phyloP scores from a whole-genome alignment of 768 basidiomycete genomes.

The Suillus tomentosus region DNA sequence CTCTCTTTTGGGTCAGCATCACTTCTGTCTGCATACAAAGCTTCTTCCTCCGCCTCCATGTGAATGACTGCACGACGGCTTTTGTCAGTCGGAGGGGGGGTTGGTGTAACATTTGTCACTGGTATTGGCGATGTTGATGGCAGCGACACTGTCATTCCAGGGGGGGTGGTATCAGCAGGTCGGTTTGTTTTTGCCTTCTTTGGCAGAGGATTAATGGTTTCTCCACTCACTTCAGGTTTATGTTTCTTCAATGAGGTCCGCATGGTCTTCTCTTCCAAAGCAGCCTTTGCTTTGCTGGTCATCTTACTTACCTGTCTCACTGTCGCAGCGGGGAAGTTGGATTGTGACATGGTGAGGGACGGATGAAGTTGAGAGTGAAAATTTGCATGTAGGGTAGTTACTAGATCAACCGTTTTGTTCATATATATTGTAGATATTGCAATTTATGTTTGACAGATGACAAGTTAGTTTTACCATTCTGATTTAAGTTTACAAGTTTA shows the following conservation, averaged over 20 bases:
- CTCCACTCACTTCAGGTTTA: background rate
- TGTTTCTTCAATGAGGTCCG: background rate
- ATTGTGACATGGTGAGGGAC: background rate
- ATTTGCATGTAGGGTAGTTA: background rate
- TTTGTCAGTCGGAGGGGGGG: background rate
- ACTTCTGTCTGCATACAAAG: background rate
- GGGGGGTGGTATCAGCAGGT: background rate
- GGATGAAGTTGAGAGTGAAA: background rate
- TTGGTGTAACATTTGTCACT: background rate
- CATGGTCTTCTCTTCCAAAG: background rate
- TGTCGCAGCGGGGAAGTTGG: background rate
- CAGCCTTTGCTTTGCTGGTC: constrained; percentile 1
- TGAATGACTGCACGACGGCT: background rate
- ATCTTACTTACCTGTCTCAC: background rate
- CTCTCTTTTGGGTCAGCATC: background rate
- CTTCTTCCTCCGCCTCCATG: background rate
- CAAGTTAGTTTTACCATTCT: too few species aligned
- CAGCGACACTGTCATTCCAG: background rate
- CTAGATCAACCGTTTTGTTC: background rate
- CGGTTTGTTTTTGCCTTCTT: background rate
- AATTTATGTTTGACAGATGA: too few species aligned
- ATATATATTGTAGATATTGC: background rate
- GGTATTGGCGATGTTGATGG: background rate
- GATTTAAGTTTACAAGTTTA: too few species aligned
- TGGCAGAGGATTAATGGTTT: background rate